phyloP scores from a whole-genome alignment of 768 basidiomycete species.

The Mycena floridula region DNA sequence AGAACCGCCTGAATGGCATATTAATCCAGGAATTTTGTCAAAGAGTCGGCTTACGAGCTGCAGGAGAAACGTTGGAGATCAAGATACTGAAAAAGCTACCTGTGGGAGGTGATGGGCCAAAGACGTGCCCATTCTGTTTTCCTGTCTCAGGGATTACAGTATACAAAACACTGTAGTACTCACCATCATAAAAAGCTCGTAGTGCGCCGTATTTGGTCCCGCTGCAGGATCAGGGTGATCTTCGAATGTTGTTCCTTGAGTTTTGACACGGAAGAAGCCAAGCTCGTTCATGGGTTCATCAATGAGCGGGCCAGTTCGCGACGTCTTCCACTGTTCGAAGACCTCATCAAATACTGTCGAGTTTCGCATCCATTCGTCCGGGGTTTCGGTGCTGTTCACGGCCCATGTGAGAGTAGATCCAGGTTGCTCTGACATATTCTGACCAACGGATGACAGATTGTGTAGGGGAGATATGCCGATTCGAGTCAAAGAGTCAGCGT shows the following conservation, averaged over 20 bases:
- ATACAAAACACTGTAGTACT: background rate
- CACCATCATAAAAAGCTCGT: constrained; percentile 23
- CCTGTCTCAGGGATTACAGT: background rate
- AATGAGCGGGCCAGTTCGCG: constrained; percentile 22
- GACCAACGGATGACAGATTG: constrained; percentile 12
- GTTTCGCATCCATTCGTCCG: constrained; percentile 18
- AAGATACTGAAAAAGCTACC: background rate
- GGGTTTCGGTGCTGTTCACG: constrained; percentile 6
- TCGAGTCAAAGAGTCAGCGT: constrained; percentile 19
- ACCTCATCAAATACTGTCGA: constrained; percentile 7
- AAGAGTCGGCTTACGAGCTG: background rate
- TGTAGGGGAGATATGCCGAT: constrained; percentile 5
- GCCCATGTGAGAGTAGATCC: constrained; percentile 1
- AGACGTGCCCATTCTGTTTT: background rate
- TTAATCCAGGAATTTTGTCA: background rate
- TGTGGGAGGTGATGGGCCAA: background rate
- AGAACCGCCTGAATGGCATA: constrained; percentile 7
- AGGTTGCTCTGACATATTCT: constrained; percentile 9
- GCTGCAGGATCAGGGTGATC: constrained; percentile 21
- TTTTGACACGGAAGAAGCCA: constrained; percentile 22
- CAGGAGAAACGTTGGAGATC: background rate
- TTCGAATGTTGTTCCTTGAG: constrained; percentile 18
- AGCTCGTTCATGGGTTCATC: constrained; percentile 22
- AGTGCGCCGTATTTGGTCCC: constrained; percentile 24
- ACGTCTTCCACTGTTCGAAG: constrained; percentile 20